phyloP scores from a whole-genome alignment of 805 yeast species.

The Candida suzukii region DNA sequence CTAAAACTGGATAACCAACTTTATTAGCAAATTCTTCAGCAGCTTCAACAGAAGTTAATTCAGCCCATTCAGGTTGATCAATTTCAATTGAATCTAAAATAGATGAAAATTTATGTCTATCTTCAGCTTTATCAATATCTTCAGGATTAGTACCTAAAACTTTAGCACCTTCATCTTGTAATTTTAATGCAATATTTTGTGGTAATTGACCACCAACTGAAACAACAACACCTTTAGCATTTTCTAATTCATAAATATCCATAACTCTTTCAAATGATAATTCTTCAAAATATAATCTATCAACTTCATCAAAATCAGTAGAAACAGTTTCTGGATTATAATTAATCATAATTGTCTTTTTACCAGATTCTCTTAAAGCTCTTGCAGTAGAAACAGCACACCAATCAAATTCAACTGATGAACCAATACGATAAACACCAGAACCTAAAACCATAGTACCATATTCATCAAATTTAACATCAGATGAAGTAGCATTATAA shows the following conservation, averaged over 20 bases:
- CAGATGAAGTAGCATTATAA: constrained; percentile 83
- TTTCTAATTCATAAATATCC: constrained; percentile 94
- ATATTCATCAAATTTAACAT: constrained; percentile 77
- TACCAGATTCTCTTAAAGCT: constrained; percentile 81
- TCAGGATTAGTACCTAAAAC: constrained; percentile 92
- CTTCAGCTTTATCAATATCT: constrained; percentile 96
- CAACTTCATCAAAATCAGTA: constrained; percentile 97
- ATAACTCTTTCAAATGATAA: constrained; percentile 91
- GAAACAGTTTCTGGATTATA: constrained; percentile 98
- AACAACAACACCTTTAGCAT: constrained; percentile 85
- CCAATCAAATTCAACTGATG: constrained; percentile 99
- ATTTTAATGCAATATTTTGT: constrained; percentile 86
- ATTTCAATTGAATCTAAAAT: constrained; percentile 88
- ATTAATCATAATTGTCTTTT: constrained; percentile 91
- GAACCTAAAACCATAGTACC: constrained; percentile 96
- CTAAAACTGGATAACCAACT: constrained; percentile 93
- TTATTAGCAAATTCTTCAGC: constrained; percentile 80
- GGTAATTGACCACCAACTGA: constrained; percentile 98
- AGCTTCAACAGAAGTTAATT: constrained; percentile 76
- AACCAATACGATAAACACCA: constrained; percentile 98
- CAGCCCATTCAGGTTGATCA: constrained; percentile 98
- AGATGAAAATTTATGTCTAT: constrained; percentile 94
- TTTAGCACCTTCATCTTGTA: constrained; percentile 77
- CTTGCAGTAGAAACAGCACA: constrained; percentile 97
- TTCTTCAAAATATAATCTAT: constrained; percentile 93